Evolutionary conservation across 2,329 filamentous ascomycete species (phyloP), one percentile per base, ranked within the genome.

Genomic region (Bertia moriformis): DNA sequence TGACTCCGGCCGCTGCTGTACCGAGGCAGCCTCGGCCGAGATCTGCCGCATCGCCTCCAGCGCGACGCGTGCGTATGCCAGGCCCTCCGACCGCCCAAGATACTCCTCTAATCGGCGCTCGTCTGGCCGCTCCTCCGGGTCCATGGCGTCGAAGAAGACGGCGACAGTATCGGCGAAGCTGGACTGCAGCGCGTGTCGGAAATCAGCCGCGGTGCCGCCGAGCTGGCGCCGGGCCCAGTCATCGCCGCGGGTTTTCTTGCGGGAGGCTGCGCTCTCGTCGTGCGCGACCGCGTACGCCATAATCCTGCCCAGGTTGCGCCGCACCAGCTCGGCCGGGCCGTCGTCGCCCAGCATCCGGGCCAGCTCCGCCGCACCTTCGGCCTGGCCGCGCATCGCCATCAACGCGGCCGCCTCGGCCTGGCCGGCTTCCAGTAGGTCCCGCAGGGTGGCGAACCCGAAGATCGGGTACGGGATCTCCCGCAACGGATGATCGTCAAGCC

Each of bases 231-330:
- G 78, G 3, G 95, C 62, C 27, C 75, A 65, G 40, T 67, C 68
- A 49, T 88, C 82, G 3, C 75, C 76, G 38, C 67, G 73, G 4
- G 65, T 55, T 14, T 64, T 56, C 14, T 60, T 54, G 18, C 47
- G 47, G n/a, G 55, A 58, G 1, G 57, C 50, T 27, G 56, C 57
- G 47, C 62, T 66, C 39, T 83, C 76, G 51, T 89, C 83, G 53
- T 81, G 78, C 3, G 84, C 81, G 48, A 94, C 78, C 41, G 81
- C 78, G 54, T 96, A 98, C 3, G 87, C 86, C 46, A 88, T 70
- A 3, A 78, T 71, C 52, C 82, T 91, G 24, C 79, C 70, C 50
- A 96, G 94, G 14, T 79, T 82, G 18, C 62, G 58, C 19, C 68
- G 62, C 13, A 93, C 56, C 19, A 93, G 61, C 14, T 76, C 63